These are phyloP conservation scores for Pleurotus sapidus DNA, from an alignment of 768 basidiomycete species.

Conservation along the genomic window DNA sequence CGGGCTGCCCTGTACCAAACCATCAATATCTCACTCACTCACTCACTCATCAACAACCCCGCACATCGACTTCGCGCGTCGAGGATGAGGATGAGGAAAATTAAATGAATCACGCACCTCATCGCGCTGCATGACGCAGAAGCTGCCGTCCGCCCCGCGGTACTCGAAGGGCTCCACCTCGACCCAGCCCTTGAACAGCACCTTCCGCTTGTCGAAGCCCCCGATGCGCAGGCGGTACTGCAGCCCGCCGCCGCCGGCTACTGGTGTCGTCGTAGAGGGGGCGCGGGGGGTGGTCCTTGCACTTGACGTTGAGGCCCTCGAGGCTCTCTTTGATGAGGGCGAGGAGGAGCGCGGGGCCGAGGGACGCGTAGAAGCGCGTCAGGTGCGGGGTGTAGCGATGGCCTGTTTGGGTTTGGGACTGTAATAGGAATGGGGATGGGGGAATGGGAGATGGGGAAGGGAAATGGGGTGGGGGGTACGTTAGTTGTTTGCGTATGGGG, in stretches of 20 bases:
- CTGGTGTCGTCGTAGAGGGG: conserved; percentile 9
- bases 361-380: conserved; percentile 75
- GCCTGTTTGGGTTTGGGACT: conserved; percentile 85
- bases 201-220: conserved; percentile 61
- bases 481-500: not conserved
- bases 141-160: conserved; percentile 49
- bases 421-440: not conserved
- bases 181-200: conserved; percentile 72
- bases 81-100: not conserved
- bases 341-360: conserved; percentile 52
- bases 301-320: conserved; percentile 43
- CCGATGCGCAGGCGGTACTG: conserved; percentile 53
- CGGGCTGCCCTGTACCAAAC: conserved; percentile 58
- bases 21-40: not conserved
- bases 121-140: conserved; percentile 70
- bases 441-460: not conserved
- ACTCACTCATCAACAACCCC: not conserved
- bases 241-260: not conserved
- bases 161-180: conserved; percentile 62
- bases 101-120: conserved; percentile 38
- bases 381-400: conserved; percentile 69
- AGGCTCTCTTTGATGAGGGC: conserved; percentile 54
- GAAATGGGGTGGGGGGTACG: not conserved
- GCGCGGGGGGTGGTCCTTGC: conserved; percentile 35
- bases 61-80: not conserved